A percentile compares a stretch with the other conserved stretches of the same genome.
phyloP scores from a whole-genome alignment of 2,329 filamentous ascomycete species.

The Mycocentrospora acerina region DNA sequence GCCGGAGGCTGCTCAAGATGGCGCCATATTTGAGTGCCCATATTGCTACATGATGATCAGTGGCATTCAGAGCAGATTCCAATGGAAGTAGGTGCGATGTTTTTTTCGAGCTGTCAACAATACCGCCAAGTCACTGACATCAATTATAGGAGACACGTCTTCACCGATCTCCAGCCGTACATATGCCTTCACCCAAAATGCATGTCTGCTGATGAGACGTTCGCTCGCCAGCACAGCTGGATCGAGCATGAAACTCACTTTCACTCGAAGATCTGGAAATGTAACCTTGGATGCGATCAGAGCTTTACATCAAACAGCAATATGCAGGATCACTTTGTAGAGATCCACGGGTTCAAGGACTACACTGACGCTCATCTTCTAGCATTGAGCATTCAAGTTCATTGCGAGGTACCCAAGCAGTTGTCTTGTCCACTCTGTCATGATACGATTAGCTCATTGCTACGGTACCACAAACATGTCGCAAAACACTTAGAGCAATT shows the following conservation, averaged over 20 bases:
- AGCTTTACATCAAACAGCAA: background rate
- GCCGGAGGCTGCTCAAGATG: conserved; percentile 1
- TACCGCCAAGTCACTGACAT: background rate
- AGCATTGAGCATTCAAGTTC: background rate
- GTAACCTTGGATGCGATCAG: conserved; percentile 1
- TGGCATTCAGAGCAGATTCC: background rate
- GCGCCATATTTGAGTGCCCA: conserved; percentile 3
- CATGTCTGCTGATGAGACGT: conserved; percentile 4
- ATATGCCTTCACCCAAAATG: conserved; percentile 2
- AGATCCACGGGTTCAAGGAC: no score
- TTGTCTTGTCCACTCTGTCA: background rate
- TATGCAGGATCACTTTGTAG: no score
- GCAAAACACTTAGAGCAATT: conserved; percentile 1
- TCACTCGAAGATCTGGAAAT: conserved; percentile 1
- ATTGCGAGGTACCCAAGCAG: background rate
- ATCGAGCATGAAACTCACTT: conserved; percentile 1
- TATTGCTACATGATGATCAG: conserved; percentile 2
- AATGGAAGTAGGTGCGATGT: conserved; percentile 3
- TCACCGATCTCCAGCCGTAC: conserved; percentile 5
- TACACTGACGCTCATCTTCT: background rate
- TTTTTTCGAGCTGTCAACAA: background rate
- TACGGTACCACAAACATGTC: conserved; percentile 1
- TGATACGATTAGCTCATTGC: background rate
- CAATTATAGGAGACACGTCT: conserved; percentile 3
- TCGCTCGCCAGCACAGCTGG: conserved; percentile 2